Evolutionary conservation across 2,329 filamentous ascomycete genomes (phyloP).

Genomic region (Didymella pinodella): DNA sequence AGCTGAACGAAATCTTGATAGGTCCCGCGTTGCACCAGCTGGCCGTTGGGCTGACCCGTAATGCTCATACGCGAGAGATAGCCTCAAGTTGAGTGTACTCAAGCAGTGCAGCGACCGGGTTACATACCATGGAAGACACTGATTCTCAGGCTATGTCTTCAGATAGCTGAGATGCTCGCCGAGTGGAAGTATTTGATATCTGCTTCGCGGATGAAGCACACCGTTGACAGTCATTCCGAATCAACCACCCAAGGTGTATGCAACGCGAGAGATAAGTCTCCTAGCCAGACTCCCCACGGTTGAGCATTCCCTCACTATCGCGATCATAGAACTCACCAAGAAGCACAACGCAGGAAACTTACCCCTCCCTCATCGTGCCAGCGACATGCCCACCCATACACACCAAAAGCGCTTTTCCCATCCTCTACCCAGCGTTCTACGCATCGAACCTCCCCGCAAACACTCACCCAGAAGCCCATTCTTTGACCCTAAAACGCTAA

Average conservation of each 20-base stretch:
- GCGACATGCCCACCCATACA: no score
- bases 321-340: no score
- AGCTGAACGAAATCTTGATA: background rate
- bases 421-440: no score
- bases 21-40: background rate
- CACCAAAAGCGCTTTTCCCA: no score
- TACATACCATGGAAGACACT: background rate
- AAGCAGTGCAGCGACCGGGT: background rate
- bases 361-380: no score
- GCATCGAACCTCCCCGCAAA: background rate
- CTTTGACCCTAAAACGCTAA: background rate
- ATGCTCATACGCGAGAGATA: background rate
- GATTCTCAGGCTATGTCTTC: background rate
- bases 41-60: rapidly evolving
- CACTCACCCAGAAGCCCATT: background rate
- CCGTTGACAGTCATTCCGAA: no score
- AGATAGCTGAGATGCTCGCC: background rate
- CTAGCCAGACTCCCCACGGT: no score
- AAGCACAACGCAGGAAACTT: no score
- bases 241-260: background rate
- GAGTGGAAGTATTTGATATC: background rate
- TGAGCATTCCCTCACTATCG: no score
- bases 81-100: background rate
- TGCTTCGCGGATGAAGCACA: background rate
- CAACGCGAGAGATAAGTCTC: no score